Percentiles rank a stretch among this genome's conserved stretches.
phyloP scores from a whole-genome alignment of 805 yeast genomes.

The Ogataea trehalophila region DNA sequence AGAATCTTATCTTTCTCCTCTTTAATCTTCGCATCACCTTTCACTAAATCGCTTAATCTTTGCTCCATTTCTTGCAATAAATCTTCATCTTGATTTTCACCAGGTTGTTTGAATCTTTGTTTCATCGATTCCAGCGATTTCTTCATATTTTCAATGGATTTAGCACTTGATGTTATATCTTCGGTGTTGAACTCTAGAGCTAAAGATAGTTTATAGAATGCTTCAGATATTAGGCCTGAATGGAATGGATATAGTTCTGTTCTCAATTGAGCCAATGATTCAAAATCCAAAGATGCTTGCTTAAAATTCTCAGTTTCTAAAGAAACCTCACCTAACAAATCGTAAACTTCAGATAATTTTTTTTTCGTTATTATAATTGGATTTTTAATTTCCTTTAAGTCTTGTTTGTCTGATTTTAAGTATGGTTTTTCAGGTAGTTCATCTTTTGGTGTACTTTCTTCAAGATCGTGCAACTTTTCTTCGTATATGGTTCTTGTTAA shows the following conservation, averaged over 20 bases:
- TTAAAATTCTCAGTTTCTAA: conserved; percentile 83
- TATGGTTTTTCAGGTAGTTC: conserved; percentile 12
- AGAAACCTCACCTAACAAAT: conserved; percentile 82
- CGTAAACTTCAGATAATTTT: conserved; percentile 70
- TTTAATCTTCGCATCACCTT: conserved; percentile 44
- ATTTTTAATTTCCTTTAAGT: conserved; percentile 17
- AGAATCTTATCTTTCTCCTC: conserved; percentile 49
- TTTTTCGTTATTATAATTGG: conserved; percentile 35
- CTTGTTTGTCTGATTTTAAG: conserved; percentile 19
- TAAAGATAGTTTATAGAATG: conserved; percentile 73
- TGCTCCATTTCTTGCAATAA: conserved; percentile 52
- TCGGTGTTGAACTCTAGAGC: conserved; percentile 65
- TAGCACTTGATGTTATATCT: conserved; percentile 50
- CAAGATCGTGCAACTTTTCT: conserved; percentile 32
- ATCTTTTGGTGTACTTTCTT: conserved; percentile 3
- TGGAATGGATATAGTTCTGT: conserved; percentile 44
- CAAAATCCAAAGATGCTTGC: conserved; percentile 71
- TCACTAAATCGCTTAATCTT: conserved; percentile 50
- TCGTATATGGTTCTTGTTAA: conserved; percentile 66
- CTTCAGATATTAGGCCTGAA: conserved; percentile 64
- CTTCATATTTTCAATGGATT: conserved; percentile 44
- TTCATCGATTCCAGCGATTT: conserved; percentile 40
- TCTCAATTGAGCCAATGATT: conserved; percentile 51
- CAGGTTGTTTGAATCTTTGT: conserved; percentile 32
- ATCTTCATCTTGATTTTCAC: conserved; percentile 40